These are phyloP conservation scores for Trametes sanguinea DNA, from an alignment of 768 basidiomycete genomes.

Conservation along the genomic window DNA sequence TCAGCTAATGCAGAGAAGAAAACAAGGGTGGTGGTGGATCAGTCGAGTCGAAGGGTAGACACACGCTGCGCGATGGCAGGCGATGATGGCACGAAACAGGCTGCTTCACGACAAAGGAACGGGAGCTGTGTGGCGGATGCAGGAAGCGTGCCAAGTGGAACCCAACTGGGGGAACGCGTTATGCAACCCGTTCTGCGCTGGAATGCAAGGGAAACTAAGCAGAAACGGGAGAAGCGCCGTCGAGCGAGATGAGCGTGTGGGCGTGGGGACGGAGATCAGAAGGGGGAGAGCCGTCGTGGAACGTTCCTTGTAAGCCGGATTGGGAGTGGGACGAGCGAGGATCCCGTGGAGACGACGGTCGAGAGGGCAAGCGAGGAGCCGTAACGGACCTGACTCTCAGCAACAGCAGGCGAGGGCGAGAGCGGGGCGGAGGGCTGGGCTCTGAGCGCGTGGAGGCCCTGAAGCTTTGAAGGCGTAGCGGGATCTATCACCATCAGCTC, in stretches of 20 bases:
- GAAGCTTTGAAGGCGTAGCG: background rate
- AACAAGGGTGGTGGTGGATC: background rate
- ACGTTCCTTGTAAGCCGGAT: constrained; percentile 3
- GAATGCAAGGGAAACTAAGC: constrained; percentile 1
- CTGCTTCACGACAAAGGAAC: constrained; percentile 10
- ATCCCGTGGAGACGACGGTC: background rate
- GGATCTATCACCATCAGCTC: background rate
- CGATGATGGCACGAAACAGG: constrained; percentile 2
- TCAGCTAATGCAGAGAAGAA: background rate
- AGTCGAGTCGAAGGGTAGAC: background rate
- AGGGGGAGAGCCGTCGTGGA: constrained; percentile 4
- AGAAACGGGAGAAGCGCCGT: constrained; percentile 10
- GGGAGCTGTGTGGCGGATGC: constrained; percentile 2
- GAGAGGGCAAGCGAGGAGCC: background rate
- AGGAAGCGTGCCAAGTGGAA: background rate
- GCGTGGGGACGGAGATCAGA: constrained; percentile 6
- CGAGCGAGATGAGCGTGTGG: constrained; percentile 1
- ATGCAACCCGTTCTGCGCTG: background rate
- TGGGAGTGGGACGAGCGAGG: constrained; percentile 1
- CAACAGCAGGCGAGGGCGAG: background rate
- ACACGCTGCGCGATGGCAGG: constrained; percentile 1
- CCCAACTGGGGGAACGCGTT: background rate
- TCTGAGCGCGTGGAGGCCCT: background rate
- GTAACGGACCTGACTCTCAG: no score
- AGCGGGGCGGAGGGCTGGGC: background rate